phyloP scores from a whole-genome alignment of 352 stramenopile species.

The Phytophthora pseudosyringae region DNA sequence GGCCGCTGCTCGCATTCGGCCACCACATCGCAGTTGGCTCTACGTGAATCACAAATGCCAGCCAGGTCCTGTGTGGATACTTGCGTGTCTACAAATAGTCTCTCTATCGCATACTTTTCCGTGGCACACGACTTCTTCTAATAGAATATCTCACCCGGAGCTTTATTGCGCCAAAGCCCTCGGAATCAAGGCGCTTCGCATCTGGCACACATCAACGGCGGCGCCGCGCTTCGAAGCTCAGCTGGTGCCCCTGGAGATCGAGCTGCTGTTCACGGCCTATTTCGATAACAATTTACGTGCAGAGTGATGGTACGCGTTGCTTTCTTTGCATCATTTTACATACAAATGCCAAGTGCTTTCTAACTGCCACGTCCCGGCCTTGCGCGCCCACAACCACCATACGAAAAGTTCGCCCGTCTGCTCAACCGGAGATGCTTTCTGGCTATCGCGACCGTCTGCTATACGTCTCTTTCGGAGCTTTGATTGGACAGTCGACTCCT shows the following conservation, averaged over 20 bases:
- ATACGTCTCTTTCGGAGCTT: not conserved
- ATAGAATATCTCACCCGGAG: slow-evolving; percentile 5
- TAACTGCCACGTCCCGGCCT: slow-evolving; percentile 10
- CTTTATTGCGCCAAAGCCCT: not conserved
- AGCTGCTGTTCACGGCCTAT: too few species aligned
- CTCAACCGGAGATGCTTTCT: slow-evolving; percentile 24
- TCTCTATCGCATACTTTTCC: too few species aligned
- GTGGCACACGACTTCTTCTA: not conserved
- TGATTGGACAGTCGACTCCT: not conserved
- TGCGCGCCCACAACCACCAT: slow-evolving; percentile 15
- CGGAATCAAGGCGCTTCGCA: not conserved
- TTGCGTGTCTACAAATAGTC: too few species aligned
- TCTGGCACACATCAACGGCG: not conserved
- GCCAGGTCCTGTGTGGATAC: too few species aligned
- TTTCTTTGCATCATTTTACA: slow-evolving; percentile 36
- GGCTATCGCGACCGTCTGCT: not conserved
- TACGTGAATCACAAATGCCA: too few species aligned
- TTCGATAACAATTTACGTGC: not conserved
- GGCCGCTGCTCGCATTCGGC: not conserved
- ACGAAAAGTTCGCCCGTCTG: slow-evolving; percentile 25
- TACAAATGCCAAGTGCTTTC: slow-evolving; percentile 21
- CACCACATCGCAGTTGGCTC: too few species aligned
- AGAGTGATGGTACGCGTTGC: slow-evolving; percentile 21
- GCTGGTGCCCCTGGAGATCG: not conserved
- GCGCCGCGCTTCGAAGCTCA: not conserved